phyloP scores from a whole-genome alignment of 768 basidiomycete genomes.

The Boletus rubescentipes region DNA sequence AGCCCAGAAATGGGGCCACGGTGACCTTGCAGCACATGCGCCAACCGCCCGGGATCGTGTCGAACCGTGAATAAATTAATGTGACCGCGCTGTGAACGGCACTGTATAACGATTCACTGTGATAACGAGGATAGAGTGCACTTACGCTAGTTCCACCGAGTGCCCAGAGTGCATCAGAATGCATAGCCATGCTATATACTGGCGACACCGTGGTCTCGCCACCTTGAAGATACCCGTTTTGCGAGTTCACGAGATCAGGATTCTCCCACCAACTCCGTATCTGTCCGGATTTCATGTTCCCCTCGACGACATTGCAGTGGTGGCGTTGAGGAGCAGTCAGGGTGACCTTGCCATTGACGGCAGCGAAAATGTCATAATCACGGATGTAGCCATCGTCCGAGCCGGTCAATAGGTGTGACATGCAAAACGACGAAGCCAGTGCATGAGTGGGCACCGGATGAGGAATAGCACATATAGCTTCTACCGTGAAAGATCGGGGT shows the following conservation, averaged over 20 bases:
- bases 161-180: constrained; percentile 91
- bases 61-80: constrained; percentile 93
- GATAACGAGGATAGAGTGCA: constrained; percentile 19
- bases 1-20: constrained; percentile 84
- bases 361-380: constrained; percentile 86
- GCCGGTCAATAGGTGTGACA: constrained; percentile 87
- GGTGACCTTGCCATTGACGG: constrained; percentile 84
- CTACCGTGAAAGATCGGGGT: constrained; percentile 77
- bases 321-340: constrained; percentile 87
- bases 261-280: constrained; percentile 93
- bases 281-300: constrained; percentile 87
- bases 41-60: constrained; percentile 82
- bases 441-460: constrained; percentile 86
- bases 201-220: constrained; percentile 61
- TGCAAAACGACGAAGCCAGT: constrained; percentile 82
- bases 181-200: constrained; percentile 89
- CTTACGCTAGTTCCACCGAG: constrained; percentile 84
- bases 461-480: constrained; percentile 89
- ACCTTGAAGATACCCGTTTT: constrained; percentile 33
- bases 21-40: constrained; percentile 67
- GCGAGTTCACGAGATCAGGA: constrained; percentile 25
- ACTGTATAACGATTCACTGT: constrained; percentile 17
- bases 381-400: constrained; percentile 93
- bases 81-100: constrained; percentile 64
- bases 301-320: constrained; percentile 89